Base-by-base conservation (phyloP, 176 grass and related monocot genomes). In the Puccinellia tenuiflora region DNA sequence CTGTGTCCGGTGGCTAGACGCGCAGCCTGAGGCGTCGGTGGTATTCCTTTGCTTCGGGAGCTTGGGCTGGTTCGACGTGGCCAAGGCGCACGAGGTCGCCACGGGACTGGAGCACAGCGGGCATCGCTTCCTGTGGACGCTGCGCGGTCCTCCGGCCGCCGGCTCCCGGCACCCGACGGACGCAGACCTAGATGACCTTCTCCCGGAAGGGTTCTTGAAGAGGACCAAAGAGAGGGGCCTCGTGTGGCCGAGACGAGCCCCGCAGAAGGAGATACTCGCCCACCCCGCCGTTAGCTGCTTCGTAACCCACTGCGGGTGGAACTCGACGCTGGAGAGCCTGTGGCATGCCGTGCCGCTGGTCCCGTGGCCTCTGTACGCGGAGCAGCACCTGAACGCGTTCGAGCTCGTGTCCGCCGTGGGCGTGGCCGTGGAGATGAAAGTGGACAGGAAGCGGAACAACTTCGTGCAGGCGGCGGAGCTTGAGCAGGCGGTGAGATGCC, bases 231-330 rank as follows among this genome's bases (percentile, higher is more conserved):
- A 21, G n/a, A 76, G 37, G 43, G 86, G 92, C 6, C 55, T 85
- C 3, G 80, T 94, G 59, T 81, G 85, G 71, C 75, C 87, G 9
- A 31, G 1, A 40, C 85, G 89, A 68, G 84, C 86, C 16, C 87
- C 84, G 53, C 90, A 92, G 88, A 76, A 85, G 78, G 84, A 76
- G 34, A 77, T 92, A 3, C 81, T 95, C 1, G 42, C 82, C 9
- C 92, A 95, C 50, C 21, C 39, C 0, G 83, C 92, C 55, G 80
- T 92, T 0, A 82, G 82, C 3, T 45, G 93, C 2, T 97, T 97
- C 83, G 86, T 93, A 62, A 89, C 94, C 21, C 94, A 97, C 83
- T 85, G 91, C 50, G 86, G 91, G 2, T 97, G 91, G 88, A 91
- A 88, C 81, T 97, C 88, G 5, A 25, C 18, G 8, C 81, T 91